Evolutionary conservation across 179 eudicot genomes (phyloP).

Genomic region (Vitellaria paradoxa): DNA sequence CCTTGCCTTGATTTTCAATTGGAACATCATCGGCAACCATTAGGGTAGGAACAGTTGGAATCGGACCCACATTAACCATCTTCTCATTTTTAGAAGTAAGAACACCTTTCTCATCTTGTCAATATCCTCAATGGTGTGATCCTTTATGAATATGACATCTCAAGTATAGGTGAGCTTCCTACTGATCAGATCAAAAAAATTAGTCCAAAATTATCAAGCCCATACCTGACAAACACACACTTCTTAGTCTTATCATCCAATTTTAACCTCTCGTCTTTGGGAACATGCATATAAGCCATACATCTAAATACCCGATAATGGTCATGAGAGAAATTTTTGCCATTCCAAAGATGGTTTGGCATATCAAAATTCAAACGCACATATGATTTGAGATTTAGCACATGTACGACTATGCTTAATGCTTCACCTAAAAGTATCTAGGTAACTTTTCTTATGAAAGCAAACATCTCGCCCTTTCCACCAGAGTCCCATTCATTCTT

Average conservation of each 20-base stretch:
- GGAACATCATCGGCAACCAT: not conserved
- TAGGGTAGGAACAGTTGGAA: too few relatives aligned
- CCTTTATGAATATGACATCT: too few relatives aligned
- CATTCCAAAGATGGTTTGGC: not conserved
- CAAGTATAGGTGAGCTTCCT: too few relatives aligned
- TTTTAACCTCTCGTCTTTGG: slow-evolving; percentile 10
- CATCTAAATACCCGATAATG: slow-evolving; percentile 16
- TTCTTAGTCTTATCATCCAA: too few relatives aligned
- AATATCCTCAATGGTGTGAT: not conserved
- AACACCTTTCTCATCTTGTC: not conserved
- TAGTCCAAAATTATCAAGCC: too few relatives aligned
- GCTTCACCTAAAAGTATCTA: slow-evolving; percentile 17
- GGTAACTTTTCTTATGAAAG: not conserved
- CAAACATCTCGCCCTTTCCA: slow-evolving; percentile 7
- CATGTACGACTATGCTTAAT: not conserved
- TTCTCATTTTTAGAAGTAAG: too few relatives aligned
- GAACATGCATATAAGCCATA: slow-evolving; percentile 18
- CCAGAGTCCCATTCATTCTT: slow-evolving; percentile 13
- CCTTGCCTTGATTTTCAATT: not conserved
- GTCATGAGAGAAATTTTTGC: slow-evolving; percentile 14
- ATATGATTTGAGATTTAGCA: slow-evolving; percentile 9
- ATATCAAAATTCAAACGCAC: too few relatives aligned
- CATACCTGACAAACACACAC: not conserved
- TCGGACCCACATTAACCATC: too few relatives aligned
- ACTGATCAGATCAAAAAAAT: too few relatives aligned